Percentiles rank a stretch among this genome's conserved stretches.
Conservation (phyloP, 164 flowering plant genomes). For the Hamamelis virginiana region DNA sequence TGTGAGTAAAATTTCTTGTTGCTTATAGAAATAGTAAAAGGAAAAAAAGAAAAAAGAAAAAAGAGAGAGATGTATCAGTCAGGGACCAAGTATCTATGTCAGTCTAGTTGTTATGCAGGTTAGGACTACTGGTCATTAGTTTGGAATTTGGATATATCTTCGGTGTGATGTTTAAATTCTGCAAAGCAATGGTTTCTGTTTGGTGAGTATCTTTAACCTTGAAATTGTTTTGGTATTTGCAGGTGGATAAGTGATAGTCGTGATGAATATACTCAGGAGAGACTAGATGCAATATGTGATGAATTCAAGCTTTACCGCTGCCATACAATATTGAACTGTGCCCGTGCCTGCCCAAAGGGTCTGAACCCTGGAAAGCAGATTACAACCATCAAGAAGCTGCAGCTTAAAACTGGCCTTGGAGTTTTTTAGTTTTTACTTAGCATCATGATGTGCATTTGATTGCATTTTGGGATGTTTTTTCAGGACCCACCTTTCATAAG, state of each 20-base stretch:
- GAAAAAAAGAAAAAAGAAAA: too few species aligned
- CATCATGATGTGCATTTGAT: slow-evolving; percentile 12
- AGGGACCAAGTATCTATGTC: not conserved
- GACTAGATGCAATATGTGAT: slow-evolving; percentile 76
- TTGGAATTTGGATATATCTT: too few species aligned
- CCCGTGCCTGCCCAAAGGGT: slow-evolving; percentile 96
- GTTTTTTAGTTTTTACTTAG: not conserved
- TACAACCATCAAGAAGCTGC: slow-evolving; percentile 64
- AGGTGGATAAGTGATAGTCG: slow-evolving; percentile 99
- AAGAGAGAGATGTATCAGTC: not conserved
- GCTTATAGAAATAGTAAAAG: too few species aligned
- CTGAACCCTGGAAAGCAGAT: slow-evolving; percentile 96
- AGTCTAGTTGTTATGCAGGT: too few species aligned
- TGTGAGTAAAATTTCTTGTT: too few species aligned
- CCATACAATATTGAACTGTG: slow-evolving; percentile 95
- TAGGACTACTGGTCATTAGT: too few species aligned
- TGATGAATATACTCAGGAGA: slow-evolving; percentile 83
- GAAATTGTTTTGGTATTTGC: slow-evolving; percentile 17
- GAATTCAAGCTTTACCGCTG: slow-evolving; percentile 97
- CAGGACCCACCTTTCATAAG: slow-evolving; percentile 3
- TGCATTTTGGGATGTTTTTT: slow-evolving; percentile 13
- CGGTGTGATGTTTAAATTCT: too few species aligned
- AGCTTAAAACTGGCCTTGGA: slow-evolving; percentile 26
- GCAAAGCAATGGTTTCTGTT: not conserved
- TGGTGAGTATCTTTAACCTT: not conserved